These are phyloP conservation scores for Paramyrothecium roridum DNA, from an alignment of 2,329 filamentous ascomycete genomes.

Conservation along the genomic window DNA sequence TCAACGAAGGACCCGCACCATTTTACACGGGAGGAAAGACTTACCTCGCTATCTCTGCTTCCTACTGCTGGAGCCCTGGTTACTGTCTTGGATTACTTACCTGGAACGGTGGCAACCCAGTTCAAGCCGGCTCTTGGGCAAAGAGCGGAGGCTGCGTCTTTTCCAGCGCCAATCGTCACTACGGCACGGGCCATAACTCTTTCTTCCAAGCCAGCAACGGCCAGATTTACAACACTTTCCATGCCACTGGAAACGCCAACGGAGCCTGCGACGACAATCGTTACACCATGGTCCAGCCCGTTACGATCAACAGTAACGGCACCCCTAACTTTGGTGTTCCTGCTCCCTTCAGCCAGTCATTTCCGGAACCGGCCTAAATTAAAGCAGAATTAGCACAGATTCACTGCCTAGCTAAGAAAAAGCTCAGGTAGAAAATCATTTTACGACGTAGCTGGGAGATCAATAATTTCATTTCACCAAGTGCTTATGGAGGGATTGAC, in stretches of 20 bases:
- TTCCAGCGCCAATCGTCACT: conserved; percentile 50
- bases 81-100: conserved; percentile 51
- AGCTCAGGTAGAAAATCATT: neutral
- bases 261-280: conserved; percentile 49
- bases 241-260: conserved; percentile 42
- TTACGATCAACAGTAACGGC: conserved; percentile 45
- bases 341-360: neutral
- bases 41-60: conserved; percentile 49
- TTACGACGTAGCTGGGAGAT: neutral
- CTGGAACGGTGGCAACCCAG: conserved; percentile 46
- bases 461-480: neutral
- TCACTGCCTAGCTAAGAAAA: neutral
- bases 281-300: conserved; percentile 48
- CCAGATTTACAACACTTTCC: conserved; percentile 53
- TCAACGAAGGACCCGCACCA: conserved; percentile 52
- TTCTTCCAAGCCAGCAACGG: conserved; percentile 52
- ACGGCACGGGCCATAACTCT: conserved; percentile 52
- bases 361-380: conserved; percentile 4
- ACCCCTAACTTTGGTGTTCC: conserved; percentile 44
- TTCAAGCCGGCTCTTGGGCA: conserved; percentile 38
- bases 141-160: conserved; percentile 47
- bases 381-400: neutral
- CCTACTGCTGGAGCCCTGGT: conserved; percentile 49
- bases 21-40: conserved; percentile 49
- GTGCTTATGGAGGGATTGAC: no score